phyloP scores from a whole-genome alignment of 140 eudicot species.

The Flaveria floridana region DNA sequence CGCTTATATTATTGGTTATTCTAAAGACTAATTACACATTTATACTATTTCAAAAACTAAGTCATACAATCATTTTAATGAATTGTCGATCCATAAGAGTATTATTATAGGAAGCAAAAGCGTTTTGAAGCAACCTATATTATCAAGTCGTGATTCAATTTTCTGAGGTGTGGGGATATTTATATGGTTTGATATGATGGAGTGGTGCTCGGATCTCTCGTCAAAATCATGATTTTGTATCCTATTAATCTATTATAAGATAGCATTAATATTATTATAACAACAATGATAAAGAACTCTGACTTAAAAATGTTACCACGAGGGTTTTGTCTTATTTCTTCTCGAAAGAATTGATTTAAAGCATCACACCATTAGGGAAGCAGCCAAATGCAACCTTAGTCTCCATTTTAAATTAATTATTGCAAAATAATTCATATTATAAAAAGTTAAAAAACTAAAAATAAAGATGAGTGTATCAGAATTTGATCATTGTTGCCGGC shows the following conservation, averaged over 20 bases:
- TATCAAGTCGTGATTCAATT: slow-evolving; percentile 19
- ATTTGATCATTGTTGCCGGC: slow-evolving; percentile 20
- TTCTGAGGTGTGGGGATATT: not conserved
- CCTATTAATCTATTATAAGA: not conserved
- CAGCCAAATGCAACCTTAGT: slow-evolving; percentile 6
- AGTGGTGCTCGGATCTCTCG: not conserved
- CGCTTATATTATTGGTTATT: too few relatives aligned
- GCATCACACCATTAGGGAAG: not conserved
- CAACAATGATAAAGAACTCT: not conserved
- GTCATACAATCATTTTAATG: too few relatives aligned
- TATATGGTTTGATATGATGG: not conserved
- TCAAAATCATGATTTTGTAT: not conserved
- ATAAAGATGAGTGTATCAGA: not conserved
- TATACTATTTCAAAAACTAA: too few relatives aligned
- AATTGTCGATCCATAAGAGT: too few relatives aligned
- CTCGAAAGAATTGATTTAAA: slow-evolving; percentile 14
- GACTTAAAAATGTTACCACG: not conserved
- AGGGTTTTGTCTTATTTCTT: not conserved
- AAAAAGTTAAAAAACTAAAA: not conserved
- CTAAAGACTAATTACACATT: too few relatives aligned
- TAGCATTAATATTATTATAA: not conserved
- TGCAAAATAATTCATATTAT: not conserved
- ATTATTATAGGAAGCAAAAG: slow-evolving; percentile 7
- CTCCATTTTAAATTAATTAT: not conserved
- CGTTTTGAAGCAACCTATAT: slow-evolving; percentile 13